Base-by-base conservation (phyloP, 345 rosid genomes). In the Capsella bursapastoris region DNA sequence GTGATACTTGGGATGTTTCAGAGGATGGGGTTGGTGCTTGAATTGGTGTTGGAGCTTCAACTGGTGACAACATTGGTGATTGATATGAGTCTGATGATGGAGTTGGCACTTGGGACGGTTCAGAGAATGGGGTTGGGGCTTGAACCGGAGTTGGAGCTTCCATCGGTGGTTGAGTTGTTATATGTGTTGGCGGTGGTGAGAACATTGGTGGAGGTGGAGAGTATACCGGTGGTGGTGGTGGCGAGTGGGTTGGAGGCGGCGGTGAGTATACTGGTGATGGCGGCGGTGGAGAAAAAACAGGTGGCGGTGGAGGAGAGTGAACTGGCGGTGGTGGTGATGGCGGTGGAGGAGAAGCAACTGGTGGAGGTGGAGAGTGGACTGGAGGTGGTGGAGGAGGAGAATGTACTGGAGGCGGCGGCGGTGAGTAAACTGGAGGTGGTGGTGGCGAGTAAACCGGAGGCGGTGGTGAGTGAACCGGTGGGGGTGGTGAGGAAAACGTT, bases 201-300 rank as follows among this genome's bases (percentile, higher is more conserved):
- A 37, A 48, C 13, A 18, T 16, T 38, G 72, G 78, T 41, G 79
- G 79, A 58, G 78, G 80, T 1, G 79, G 79, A 6, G 79, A 68
- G n/a, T 68, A 40, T 4, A 67, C 58, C 0, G 80, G 75, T 25
- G 82, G 14, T 16, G 76, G 82, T 6, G 75, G 80, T 11, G 84
- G 79, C 6, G 73, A 67, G 52, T 58, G 68, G 72, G 8, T 34
- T 34, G 37, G 37, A 1, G 77, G 57, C 0, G 75, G 79, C 0
- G 79, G 75, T 1, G 80, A 77, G n/a, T n/a, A n/a, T n/a, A n/a
- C n/a, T n/a, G 59, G 72, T 4, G 63, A n/a, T 76, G 71, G 25
- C 40, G 73, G 48, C 59, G 71, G 65, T 65, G 72, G 50, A 32
- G 71, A 73, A 49, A 34, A 45, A 4, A 66, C 62, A 0, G 79